Evolutionary conservation across 192 early-diverging fungal genomes (phyloP), one percentile per base, ranked within the genome.

Genomic region (Rhizophlyctis rosea): DNA sequence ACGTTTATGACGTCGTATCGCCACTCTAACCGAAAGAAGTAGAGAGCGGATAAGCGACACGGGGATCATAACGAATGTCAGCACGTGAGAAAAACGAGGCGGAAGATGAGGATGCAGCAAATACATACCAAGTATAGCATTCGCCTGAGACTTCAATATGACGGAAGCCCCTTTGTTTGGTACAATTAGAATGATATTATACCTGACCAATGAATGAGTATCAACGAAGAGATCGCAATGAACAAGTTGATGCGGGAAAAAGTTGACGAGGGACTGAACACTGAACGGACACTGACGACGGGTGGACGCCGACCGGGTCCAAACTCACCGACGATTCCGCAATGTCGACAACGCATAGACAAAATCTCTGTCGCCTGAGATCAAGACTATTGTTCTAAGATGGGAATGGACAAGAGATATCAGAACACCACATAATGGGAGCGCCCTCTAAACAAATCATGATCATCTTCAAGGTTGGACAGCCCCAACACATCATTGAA

Each of bases 361-460:
- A 35, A 34, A 57, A 30, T 57, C 55, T n/a, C 55, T n/a, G 32
- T 57, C 55, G 29, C 55, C 55, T 18, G 55, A 57, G 24, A 57
- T 9, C 55, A 57, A 9, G 23, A 57, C 32, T 13, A 57, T 57
- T 14, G 55, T 57, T 23, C 55, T 57, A 18, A 23, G 18, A n/a
- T 18, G 18, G 14, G 34, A 28, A 28, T 9, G 11, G 55, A 5
- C 23, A 52, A 25, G 11, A 23, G 4, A 25, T 7, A 16, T 25
- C 7, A 23, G 50, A 13, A 52, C n/a, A n/a, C n/a, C n/a, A n/a
- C n/a, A n/a, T n/a, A n/a, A n/a, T n/a, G n/a, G n/a, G n/a, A n/a
- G n/a, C n/a, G n/a, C n/a, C n/a, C n/a, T n/a, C n/a, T n/a, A n/a
- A n/a, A n/a, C n/a, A n/a, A n/a, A n/a, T n/a, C n/a, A n/a, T n/a